phyloP scores from a whole-genome alignment of 495 filamentous ascomycete species.

The Haplographium delicatum region DNA sequence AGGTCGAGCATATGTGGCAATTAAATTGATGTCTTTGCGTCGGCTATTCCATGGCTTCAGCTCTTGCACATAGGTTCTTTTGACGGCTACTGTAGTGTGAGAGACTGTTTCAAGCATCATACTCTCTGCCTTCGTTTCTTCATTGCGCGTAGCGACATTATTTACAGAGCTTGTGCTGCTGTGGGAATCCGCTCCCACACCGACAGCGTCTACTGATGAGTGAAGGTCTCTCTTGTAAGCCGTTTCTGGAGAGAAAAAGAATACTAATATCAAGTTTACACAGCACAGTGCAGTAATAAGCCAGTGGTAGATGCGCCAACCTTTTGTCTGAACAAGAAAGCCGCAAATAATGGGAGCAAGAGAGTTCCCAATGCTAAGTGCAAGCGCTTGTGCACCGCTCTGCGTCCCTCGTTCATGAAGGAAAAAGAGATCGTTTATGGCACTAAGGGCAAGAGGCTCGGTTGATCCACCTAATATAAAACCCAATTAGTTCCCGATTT shows the following conservation, averaged over 20 bases:
- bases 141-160: constrained; percentile 7
- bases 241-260: constrained; percentile 3
- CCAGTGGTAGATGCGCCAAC: constrained; percentile 37
- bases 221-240: background rate
- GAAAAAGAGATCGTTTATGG: constrained; percentile 39
- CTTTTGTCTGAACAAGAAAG: constrained; percentile 32
- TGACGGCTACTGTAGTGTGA: background rate
- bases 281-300: background rate
- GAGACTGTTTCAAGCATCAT: background rate
- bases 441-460: constrained; percentile 2
- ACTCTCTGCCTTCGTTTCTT: background rate
- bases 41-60: background rate
- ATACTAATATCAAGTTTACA: background rate
- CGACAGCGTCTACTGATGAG: background rate
- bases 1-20: background rate
- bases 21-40: background rate
- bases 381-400: constrained; percentile 35
- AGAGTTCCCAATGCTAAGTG: constrained; percentile 32
- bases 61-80: background rate
- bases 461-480: background rate
- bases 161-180: constrained; percentile 13
- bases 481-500: background rate
- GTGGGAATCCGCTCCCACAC: too few relatives aligned
- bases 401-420: constrained; percentile 37
- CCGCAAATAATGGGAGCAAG: constrained; percentile 37